phyloP scores from a whole-genome alignment of 805 yeast species.

The Peterozyma xylosa region DNA sequence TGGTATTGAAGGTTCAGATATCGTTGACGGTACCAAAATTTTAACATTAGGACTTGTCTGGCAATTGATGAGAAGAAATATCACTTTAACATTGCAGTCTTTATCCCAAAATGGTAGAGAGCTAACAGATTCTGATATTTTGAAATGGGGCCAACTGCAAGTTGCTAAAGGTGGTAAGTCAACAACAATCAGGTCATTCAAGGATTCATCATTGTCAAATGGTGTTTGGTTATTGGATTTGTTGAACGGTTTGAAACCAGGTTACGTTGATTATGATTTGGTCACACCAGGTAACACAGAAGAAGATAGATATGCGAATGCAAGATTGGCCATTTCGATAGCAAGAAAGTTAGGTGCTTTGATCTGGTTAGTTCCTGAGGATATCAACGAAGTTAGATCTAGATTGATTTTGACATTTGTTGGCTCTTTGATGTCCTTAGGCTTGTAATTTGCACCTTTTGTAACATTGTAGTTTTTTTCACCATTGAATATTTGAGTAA shows the following conservation, averaged over 20 bases:
- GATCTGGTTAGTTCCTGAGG: constrained; percentile 99
- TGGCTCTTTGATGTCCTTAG: constrained; percentile 85
- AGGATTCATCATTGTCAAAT: constrained; percentile 67
- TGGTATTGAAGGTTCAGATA: constrained; percentile 97
- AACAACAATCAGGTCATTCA: constrained; percentile 71
- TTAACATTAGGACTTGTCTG: constrained; percentile 90
- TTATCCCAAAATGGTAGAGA: constrained; percentile 69
- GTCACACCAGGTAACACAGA: constrained; percentile 75
- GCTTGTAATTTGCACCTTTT: background rate
- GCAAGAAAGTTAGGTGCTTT: constrained; percentile 97
- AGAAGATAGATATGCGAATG: constrained; percentile 88
- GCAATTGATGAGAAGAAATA: constrained; percentile 98
- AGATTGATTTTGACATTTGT: constrained; percentile 90
- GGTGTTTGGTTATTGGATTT: constrained; percentile 86
- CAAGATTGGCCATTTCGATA: constrained; percentile 93
- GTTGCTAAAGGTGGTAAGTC: constrained; percentile 80
- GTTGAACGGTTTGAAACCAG: constrained; percentile 90
- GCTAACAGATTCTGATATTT: constrained; percentile 75
- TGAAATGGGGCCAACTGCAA: constrained; percentile 89
- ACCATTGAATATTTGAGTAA: constrained; percentile 2
- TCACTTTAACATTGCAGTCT: constrained; percentile 70
- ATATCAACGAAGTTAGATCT: constrained; percentile 91
- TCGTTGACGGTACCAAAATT: constrained; percentile 85
- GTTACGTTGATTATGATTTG: constrained; percentile 92
- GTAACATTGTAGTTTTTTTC: background rate